A percentile compares a stretch with the other conserved stretches of the same genome.
These are phyloP conservation scores for Trametes meyenii DNA, from an alignment of 768 basidiomycete genomes.

Conservation along the genomic window DNA sequence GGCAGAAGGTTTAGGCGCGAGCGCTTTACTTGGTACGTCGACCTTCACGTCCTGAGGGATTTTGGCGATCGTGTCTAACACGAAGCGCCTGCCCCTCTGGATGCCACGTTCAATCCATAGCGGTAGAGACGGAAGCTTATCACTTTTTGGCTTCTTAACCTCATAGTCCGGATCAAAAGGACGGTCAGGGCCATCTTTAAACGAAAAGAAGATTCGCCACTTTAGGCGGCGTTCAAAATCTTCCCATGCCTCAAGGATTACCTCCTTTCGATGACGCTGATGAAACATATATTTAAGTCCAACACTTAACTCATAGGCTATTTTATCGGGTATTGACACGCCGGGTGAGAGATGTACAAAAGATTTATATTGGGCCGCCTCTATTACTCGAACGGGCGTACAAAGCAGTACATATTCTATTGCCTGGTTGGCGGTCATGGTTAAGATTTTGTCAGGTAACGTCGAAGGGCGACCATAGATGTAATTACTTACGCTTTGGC, in stretches of 20 bases:
- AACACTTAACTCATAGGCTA: not conserved
- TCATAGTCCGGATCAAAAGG: conserved; percentile 9
- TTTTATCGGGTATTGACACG: not conserved
- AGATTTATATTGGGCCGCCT: not conserved
- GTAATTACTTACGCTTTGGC: not conserved
- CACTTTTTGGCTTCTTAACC: not conserved
- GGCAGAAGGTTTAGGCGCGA: too few relatives aligned
- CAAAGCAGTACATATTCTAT: not conserved
- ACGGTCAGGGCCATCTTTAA: not conserved
- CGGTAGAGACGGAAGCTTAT: not conserved
- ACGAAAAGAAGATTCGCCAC: not conserved
- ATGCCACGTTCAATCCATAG: not conserved
- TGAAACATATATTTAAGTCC: conserved; percentile 6
- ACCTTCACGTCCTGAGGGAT: too few relatives aligned
- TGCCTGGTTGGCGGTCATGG: not conserved
- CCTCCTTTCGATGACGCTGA: not conserved
- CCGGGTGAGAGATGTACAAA: not conserved
- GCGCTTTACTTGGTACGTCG: too few relatives aligned
- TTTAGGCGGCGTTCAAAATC: conserved; percentile 1
- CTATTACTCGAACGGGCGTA: not conserved
- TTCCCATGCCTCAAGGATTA: conserved; percentile 1
- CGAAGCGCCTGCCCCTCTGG: not conserved
- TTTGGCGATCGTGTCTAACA: not conserved
- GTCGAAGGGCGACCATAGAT: not conserved
- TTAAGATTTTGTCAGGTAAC: not conserved